Evolutionary conservation across 2,329 filamentous ascomycete genomes (phyloP), one percentile per base, ranked within the genome.

Genomic region (Plenodomus lindquistii): DNA sequence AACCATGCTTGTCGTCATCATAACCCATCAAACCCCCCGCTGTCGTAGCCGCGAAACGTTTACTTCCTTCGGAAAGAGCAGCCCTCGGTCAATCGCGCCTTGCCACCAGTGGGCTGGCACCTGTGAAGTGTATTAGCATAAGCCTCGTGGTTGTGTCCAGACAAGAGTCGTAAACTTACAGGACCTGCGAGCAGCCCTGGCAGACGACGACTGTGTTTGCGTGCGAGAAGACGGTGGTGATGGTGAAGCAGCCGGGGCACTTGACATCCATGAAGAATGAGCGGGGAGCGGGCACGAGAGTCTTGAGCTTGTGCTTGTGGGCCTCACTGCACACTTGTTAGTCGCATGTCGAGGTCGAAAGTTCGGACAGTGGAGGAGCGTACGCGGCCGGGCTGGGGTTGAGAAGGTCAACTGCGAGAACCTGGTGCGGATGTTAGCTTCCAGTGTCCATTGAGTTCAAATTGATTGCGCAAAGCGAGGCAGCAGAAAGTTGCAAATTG

Each of bases 191-290:
- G 90, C 94, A 99, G 74, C 94, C 94, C 64, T 72, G 91, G 88
- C 94, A 99, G 85, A 97, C 95, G 80, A 99, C 94, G 78, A 99
- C 94, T 77, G 94, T 99, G 86, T 99, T 94, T 79, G 94, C 94
- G 86, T 99, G 94, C 62, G 93, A 97, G 90, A 97, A 99, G 81
- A 99, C 94, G 79, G 94, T 99, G 79, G 94, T 99, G 86, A 99
- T 99, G 80, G 92, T 97, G 88, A 97, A 99, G 90, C 94, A 99
- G 75, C 94, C 94, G 78, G 94, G 94, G 89, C 94, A 99, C 89
- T 99, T 99, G 85, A 99, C 94, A 78, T 99, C 94, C 94, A 99
- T 99, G 90, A 99, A 99, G 89, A 97, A 99, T 68, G 93, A 97
- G 79, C 94, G 91, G 73, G 94, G 94, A 66, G 85, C 88, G 73